phyloP scores from a whole-genome alignment of 306 rosid species.

The Comarum palustre region DNA sequence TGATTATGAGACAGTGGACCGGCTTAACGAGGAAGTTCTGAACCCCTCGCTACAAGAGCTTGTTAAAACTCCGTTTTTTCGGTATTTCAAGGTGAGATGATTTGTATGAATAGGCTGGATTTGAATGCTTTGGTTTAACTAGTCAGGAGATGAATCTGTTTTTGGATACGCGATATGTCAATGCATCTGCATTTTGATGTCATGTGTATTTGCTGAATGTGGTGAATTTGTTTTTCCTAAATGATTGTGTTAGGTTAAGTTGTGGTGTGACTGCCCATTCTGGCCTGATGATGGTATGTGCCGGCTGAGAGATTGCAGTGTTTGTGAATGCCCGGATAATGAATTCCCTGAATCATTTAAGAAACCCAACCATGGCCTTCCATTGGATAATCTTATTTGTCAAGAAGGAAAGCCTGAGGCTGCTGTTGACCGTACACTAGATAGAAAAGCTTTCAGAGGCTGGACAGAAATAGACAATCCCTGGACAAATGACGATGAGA shows the following conservation, averaged over 20 bases:
- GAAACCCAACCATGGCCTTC: constrained; percentile 55
- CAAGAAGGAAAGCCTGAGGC: constrained; percentile 98
- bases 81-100: constrained; percentile 47
- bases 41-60: constrained; percentile 50
- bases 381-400: constrained; percentile 66
- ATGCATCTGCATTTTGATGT: neutral
- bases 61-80: constrained; percentile 48
- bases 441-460: constrained; percentile 77
- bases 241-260: constrained; percentile 53
- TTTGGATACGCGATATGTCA: neutral
- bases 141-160: neutral
- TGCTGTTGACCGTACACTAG: constrained; percentile 89
- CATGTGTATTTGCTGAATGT: neutral
- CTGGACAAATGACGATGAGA: constrained; percentile 90
- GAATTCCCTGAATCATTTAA: constrained; percentile 85
- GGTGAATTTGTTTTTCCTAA: neutral
- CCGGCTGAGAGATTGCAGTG: constrained; percentile 92
- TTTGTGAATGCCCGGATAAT: constrained; percentile 87
- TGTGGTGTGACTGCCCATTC: constrained; percentile 97
- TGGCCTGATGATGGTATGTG: constrained; percentile 99
- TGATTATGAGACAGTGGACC: constrained; percentile 51
- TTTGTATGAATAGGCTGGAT: neutral
- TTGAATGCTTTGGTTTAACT: neutral
- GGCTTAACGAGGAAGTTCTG: constrained; percentile 40
- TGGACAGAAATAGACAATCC: constrained; percentile 90